Evolutionary conservation across 352 stramenopile species (phyloP).

Genomic region (Peronospora farinosa): DNA sequence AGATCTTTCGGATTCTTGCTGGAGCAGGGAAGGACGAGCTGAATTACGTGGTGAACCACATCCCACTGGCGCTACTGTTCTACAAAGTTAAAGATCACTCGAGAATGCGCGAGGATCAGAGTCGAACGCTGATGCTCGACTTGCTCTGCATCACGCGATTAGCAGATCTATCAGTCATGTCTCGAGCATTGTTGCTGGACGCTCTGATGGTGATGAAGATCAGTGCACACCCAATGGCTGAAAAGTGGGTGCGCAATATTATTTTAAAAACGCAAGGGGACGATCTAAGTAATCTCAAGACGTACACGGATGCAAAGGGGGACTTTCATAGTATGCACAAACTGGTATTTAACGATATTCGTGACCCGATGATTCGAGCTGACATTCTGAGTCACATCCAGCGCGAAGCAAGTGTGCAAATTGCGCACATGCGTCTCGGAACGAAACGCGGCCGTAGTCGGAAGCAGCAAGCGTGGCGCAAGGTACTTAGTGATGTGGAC

Average conservation of each 20-base stretch:
- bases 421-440: conserved; percentile 89
- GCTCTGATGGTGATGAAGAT: conserved; percentile 97
- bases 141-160: conserved; percentile 91
- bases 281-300: conserved; percentile 95
- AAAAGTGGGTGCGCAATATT: conserved; percentile 96
- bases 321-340: conserved; percentile 97
- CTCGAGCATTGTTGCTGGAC: conserved; percentile 89
- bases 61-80: conserved; percentile 93
- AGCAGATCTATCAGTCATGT: conserved; percentile 88
- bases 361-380: conserved; percentile 70
- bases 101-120: conserved; percentile 63
- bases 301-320: conserved; percentile 93
- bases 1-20: conserved; percentile 94
- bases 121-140: conserved; percentile 91
- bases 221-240: conserved; percentile 87
- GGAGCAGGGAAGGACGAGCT: conserved; percentile 93
- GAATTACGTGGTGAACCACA: conserved; percentile 94
- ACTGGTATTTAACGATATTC: conserved; percentile 96
- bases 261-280: conserved; percentile 93
- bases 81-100: conserved; percentile 97
- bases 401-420: conserved; percentile 90
- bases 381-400: conserved; percentile 95
- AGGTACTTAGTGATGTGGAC: conserved; percentile 97
- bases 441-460: conserved; percentile 78
- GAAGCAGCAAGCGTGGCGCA: conserved; percentile 91